These are phyloP conservation scores for Xylariomycetidae sp. DNA, from an alignment of 2,329 filamentous ascomycete species.

Conservation along the genomic window DNA sequence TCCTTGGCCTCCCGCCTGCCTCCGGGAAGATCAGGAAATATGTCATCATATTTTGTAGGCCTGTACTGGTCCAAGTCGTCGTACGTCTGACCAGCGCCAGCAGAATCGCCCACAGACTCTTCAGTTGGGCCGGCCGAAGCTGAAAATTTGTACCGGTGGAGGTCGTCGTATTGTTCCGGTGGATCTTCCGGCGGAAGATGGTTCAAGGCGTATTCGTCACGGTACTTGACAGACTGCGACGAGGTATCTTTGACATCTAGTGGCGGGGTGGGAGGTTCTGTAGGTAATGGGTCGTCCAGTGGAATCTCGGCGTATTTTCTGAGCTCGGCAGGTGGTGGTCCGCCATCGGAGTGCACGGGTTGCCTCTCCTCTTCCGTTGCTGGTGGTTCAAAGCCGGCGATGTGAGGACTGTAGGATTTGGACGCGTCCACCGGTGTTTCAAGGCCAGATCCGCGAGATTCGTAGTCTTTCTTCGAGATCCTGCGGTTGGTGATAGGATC, in stretches of 20 bases:
- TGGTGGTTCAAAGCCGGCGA: constrained; percentile 21
- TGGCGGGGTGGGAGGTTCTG: constrained; percentile 2
- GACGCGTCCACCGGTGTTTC: constrained; percentile 26
- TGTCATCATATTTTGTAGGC: constrained; percentile 8
- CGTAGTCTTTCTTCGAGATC: constrained; percentile 26
- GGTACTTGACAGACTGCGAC: constrained; percentile 9
- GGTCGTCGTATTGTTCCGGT: constrained; percentile 25
- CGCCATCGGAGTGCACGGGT: constrained; percentile 28
- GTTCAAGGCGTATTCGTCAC: constrained; percentile 27
- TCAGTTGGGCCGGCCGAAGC: constrained; percentile 19
- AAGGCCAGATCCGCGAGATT: constrained; percentile 6
- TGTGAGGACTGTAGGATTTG: constrained; percentile 30
- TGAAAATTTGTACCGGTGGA: constrained; percentile 28
- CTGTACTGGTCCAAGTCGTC: constrained; percentile 39
- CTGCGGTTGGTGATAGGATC: constrained; percentile 56
- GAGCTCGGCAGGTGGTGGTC: constrained; percentile 30
- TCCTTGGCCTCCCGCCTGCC: too few species aligned
- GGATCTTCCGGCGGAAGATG: constrained; percentile 25
- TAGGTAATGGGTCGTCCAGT: constrained; percentile 22
- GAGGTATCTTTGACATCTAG: not conserved
- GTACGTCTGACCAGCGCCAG: constrained; percentile 22
- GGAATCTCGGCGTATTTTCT: constrained; percentile 27
- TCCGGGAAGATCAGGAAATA: too few species aligned
- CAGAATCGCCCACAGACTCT: constrained; percentile 1
- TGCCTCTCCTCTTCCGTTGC: constrained; percentile 8